Conservation (phyloP, 1,284 basidiomycete species). For the Gomphus bonarii region DNA sequence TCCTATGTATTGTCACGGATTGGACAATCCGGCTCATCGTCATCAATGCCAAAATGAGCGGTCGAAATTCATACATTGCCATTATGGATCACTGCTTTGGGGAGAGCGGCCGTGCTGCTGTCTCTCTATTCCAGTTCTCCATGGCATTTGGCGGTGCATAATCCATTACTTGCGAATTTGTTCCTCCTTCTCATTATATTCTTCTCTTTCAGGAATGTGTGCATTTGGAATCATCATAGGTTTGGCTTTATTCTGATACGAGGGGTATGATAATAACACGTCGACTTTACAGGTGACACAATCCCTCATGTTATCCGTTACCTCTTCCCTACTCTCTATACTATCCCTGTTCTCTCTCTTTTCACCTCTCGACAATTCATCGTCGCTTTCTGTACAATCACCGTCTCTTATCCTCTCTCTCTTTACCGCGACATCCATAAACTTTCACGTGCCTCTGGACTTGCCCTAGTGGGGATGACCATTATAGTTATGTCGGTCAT, state of each 20-base stretch:
- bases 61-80: constrained; percentile 88
- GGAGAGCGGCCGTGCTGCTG: constrained; percentile 75
- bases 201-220: constrained; percentile 64
- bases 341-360: constrained; percentile 62
- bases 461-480: constrained; percentile 88
- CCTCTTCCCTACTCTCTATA: constrained; percentile 69
- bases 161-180: background rate
- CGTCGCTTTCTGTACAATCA: constrained; percentile 75
- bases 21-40: constrained; percentile 98
- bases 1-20: constrained; percentile 82
- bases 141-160: constrained; percentile 91
- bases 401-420: constrained; percentile 90
- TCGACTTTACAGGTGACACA: constrained; percentile 67
- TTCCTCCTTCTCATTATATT: background rate
- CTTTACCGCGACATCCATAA: constrained; percentile 97
- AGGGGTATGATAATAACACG: background rate
- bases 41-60: constrained; percentile 91
- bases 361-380: constrained; percentile 84
- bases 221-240: constrained; percentile 91
- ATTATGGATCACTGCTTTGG: constrained; percentile 97
- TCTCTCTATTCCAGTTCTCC: constrained; percentile 95
- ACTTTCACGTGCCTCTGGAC: constrained; percentile 83
- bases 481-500: constrained; percentile 88
- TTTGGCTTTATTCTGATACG: constrained; percentile 17
- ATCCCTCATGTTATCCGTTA: constrained; percentile 90